Conservation (phyloP, 306 rosid genomes). For the Prunus fruticosa region DNA sequence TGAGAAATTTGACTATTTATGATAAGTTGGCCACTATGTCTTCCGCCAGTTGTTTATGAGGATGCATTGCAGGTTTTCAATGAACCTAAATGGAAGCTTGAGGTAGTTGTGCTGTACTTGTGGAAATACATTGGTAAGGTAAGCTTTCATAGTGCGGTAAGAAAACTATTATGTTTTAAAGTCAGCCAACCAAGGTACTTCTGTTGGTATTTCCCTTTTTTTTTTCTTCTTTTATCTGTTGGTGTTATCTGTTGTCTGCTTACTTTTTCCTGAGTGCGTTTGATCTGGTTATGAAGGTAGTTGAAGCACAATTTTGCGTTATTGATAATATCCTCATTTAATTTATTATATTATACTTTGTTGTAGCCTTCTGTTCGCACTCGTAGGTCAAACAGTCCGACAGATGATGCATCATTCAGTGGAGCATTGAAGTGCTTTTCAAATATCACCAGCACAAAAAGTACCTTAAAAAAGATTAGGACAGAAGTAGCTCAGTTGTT, state of each 20-base stretch:
- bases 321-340: constrained; percentile 15
- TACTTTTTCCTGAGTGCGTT: not conserved
- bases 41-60: constrained; percentile 19
- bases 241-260: not conserved
- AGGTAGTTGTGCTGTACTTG: constrained; percentile 68
- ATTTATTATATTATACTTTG: not conserved
- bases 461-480: constrained; percentile 62
- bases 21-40: not conserved
- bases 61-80: constrained; percentile 48
- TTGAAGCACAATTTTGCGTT: not conserved
- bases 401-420: constrained; percentile 52
- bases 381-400: constrained; percentile 48
- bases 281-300: not conserved
- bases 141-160: not conserved
- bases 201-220: not conserved
- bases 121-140: constrained; percentile 84
- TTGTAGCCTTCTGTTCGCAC: constrained; percentile 81
- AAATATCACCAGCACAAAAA: constrained; percentile 51
- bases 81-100: constrained; percentile 83
- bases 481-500: constrained; percentile 60
- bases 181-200: not conserved
- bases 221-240: no score
- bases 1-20: not conserved
- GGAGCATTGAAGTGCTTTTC: constrained; percentile 75
- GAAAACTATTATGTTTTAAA: not conserved